Evolutionary conservation across 2,329 filamentous ascomycete genomes (phyloP).

Genomic region (Berkeleyomyces basicola): DNA sequence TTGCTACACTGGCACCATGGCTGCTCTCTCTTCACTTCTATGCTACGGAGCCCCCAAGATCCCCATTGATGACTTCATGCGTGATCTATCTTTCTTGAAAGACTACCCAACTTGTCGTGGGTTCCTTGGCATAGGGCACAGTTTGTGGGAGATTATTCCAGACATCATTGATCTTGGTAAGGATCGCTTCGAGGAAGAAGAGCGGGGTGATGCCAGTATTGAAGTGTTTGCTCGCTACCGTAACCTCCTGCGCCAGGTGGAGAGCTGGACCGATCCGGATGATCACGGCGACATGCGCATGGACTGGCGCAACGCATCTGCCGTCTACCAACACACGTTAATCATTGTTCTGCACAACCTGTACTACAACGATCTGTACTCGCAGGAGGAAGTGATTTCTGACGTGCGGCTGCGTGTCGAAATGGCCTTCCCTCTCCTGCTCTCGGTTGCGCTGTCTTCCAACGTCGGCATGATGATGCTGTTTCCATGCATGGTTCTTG

Average conservation of each 20-base stretch:
- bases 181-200: conserved; percentile 7
- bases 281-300: conserved; percentile 8
- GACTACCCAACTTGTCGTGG: conserved; percentile 4
- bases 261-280: conserved; percentile 7
- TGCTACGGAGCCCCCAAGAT: neutral
- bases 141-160: conserved; percentile 9
- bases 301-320: conserved; percentile 10
- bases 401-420: conserved; percentile 7
- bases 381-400: conserved; percentile 3
- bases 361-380: conserved; percentile 9
- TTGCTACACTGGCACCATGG: conserved; percentile 3
- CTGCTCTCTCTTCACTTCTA: conserved; percentile 4
- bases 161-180: conserved; percentile 8
- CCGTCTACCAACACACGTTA: conserved; percentile 10
- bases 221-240: conserved; percentile 9
- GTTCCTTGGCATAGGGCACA: conserved; percentile 9
- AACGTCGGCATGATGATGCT: conserved; percentile 12
- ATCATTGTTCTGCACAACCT: conserved; percentile 10
- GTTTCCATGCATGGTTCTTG: conserved; percentile 10
- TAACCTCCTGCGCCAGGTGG: conserved; percentile 2
- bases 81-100: conserved; percentile 5
- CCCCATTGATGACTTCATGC: conserved; percentile 10
- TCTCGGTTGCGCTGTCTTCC: conserved; percentile 11
- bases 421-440: conserved; percentile 9
- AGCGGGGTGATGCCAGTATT: conserved; percentile 1